Evolutionary conservation across 192 early-diverging fungal genomes (phyloP), one percentile per base, ranked within the genome.

Genomic region (Nowakowskiella sp.): DNA sequence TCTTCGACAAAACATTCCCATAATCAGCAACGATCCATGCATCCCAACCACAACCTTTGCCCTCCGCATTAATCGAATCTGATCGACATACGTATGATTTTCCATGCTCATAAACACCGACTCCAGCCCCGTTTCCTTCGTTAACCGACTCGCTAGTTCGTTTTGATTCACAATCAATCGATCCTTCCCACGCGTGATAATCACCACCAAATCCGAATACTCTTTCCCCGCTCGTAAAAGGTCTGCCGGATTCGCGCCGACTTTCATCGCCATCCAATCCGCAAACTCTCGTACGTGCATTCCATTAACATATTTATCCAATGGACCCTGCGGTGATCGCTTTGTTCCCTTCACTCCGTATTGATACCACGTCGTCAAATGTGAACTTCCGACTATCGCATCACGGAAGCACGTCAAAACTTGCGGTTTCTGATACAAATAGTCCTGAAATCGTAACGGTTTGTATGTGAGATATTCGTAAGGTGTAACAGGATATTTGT

Each of bases 341-440:
- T 44, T n/a, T 23, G 52, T 55, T 0, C 27, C 31, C 6, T 44
- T n/a, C 44, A 76, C 72, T 21, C 74, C 74, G 56, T 76, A 76
- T 44, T 76, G 74, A 49, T 76, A 76, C 74, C 74, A 76, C 1
- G 63, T 73, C 21, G 71, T 71, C 9, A 66, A 53, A 42, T 73
- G 65, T 19, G 58, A 23, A 7, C 62, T 64, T 6, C 74, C 74
- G 5, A 67, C 60, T n/a, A 71, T 61, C 4, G 69, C 67, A 43
- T 76, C 74, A 13, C 71, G 46, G 58, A 74, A 76, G 33, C 74
- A 76, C 3, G 74, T 76, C 16, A 73, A 44, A 24, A 67, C 51
- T 33, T 76, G 55, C 26, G 51, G 36, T 10, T 53, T 48, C 42
- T 67, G 61, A 4, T 68, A 25, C 2, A 76, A 34, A 23, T 70